These are phyloP conservation scores for Kwoniella europaea DNA, from an alignment of 768 basidiomycete species.

Conservation along the genomic window DNA sequence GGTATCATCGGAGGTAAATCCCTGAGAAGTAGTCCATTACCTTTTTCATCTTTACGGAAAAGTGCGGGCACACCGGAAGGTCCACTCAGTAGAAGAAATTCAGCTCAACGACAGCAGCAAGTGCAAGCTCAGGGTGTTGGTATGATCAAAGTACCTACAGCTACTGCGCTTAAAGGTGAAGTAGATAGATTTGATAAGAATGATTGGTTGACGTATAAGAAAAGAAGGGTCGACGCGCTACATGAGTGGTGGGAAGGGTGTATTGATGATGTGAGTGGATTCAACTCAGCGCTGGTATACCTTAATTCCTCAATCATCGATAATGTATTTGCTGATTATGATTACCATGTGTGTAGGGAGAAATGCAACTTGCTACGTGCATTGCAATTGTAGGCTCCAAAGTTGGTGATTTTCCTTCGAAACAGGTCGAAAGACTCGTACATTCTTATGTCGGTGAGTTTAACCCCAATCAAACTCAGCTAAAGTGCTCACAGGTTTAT, in stretches of 20 bases:
- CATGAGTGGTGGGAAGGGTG: constrained; percentile 41
- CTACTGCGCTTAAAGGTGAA: constrained; percentile 13
- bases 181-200: constrained; percentile 2
- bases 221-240: constrained; percentile 31
- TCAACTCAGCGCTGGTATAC: neutral
- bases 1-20: neutral
- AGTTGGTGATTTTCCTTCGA: constrained; percentile 30
- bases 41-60: constrained; percentile 9
- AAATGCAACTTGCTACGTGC: constrained; percentile 44
- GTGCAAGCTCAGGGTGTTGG: no score
- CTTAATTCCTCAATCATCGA: no score
- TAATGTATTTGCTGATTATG: neutral
- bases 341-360: constrained; percentile 32
- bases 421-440: constrained; percentile 38
- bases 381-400: constrained; percentile 33
- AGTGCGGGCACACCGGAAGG: neutral
- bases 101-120: neutral
- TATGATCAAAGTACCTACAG: neutral
- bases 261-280: constrained; percentile 46
- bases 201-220: constrained; percentile 32
- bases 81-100: neutral
- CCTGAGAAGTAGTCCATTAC: constrained; percentile 14
- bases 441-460: constrained; percentile 51
- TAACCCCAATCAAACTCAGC: neutral
- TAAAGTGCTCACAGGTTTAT: no score